Base-by-base conservation (phyloP, 2,329 filamentous ascomycete genomes). In the Aspergillus nomiae region DNA sequence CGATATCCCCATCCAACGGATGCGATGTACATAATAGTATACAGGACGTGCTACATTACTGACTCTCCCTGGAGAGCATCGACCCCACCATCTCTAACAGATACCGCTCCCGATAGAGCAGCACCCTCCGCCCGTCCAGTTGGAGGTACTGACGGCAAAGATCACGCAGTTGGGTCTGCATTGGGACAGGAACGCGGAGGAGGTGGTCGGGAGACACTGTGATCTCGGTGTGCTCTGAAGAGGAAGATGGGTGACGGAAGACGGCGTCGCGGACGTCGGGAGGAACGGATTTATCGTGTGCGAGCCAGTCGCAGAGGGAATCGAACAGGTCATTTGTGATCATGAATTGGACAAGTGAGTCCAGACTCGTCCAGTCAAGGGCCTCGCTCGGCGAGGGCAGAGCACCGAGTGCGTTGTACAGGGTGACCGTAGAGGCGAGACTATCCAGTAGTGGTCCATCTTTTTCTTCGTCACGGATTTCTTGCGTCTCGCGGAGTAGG, bases 251-350 rank as follows among this genome's bases (percentile, higher is more conserved):
- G 11, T 43, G n/a, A 10, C 62, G 60, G 46, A 66, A 64, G 21
- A 64, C 6, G 14, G 38, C 19, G 16, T 57, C 21, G 6, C 57
- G 59, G 7, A 66, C 28, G n/a, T 60, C 54, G n/a, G 41, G 56
- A 14, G 62, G 59, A 21, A 66, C 59, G 16, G 56, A 58, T 34
- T 65, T 69, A 56, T 74, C 61, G 4, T 21, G 56, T n/a, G 67
- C 64, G 19, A 76, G 60, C 28, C 67, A 71, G 34, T 70, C 72
- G 60, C 68, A 72, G 58, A 73, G 73, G 19, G 59, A 60, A 28
- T 73, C 71, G 19, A 76, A 59, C 59, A 76, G 73, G 24, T 67
- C 65, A 41, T 76, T 68, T 0, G 58, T 58, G n/a, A 69, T 58
- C 4, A 74, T 69, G 43, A 74, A 72, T 1, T 61, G 62, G 0